phyloP scores from a whole-genome alignment of 768 basidiomycete genomes.

The Lactarius psammicola region DNA sequence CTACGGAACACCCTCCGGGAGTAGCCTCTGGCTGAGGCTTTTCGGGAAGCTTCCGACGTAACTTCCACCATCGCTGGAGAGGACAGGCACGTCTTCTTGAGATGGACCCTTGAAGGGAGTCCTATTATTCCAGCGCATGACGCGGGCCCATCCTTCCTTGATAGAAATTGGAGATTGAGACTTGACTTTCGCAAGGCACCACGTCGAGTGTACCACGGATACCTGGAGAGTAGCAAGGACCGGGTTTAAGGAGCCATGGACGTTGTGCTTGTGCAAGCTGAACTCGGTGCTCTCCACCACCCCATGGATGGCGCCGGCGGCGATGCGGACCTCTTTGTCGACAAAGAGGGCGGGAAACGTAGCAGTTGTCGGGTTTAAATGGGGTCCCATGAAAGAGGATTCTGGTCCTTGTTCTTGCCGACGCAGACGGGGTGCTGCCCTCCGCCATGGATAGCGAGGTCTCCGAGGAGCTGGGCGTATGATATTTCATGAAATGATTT shows the following conservation, averaged over 20 bases:
- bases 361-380: constrained; percentile 49
- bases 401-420: constrained; percentile 48
- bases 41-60: constrained; percentile 41
- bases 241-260: constrained; percentile 56
- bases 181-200: constrained; percentile 51
- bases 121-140: constrained; percentile 54
- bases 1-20: constrained; percentile 45
- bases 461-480: constrained; percentile 48
- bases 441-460: constrained; percentile 42
- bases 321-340: constrained; percentile 47
- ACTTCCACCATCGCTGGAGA: constrained; percentile 45
- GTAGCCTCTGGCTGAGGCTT: constrained; percentile 37
- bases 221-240: constrained; percentile 50
- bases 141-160: constrained; percentile 52
- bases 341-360: constrained; percentile 42
- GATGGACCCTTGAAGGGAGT: constrained; percentile 53
- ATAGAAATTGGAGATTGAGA: constrained; percentile 35
- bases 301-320: constrained; percentile 61
- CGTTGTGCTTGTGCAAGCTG: constrained; percentile 60
- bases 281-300: constrained; percentile 63
- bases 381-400: constrained; percentile 56
- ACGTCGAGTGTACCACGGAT: constrained; percentile 54
- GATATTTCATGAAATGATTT: constrained; percentile 54
- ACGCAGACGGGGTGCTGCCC: constrained; percentile 51
- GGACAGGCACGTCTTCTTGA: constrained; percentile 49